These are phyloP conservation scores for Penicillium longicatenatum DNA, from an alignment of 495 filamentous ascomycete species.

Conservation along the genomic window DNA sequence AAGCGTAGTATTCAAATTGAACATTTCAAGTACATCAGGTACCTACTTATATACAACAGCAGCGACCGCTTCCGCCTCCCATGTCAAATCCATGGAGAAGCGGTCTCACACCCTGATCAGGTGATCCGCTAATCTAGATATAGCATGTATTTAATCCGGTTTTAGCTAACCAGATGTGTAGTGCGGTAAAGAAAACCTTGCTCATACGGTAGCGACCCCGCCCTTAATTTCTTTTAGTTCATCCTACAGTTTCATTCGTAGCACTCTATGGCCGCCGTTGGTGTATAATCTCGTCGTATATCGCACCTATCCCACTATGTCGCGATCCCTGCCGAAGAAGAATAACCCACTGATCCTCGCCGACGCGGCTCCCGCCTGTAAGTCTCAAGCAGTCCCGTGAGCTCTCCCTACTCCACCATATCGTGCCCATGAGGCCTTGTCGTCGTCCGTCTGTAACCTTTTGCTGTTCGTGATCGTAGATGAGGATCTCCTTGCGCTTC, in stretches of 20 bases:
- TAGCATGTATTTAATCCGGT: too few relatives aligned
- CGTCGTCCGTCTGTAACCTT: slow-evolving; percentile 28
- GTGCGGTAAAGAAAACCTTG: too few relatives aligned
- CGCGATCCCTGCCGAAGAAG: slow-evolving; percentile 65
- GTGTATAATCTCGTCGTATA: neutral
- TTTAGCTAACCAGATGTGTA: too few relatives aligned
- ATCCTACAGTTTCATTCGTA: too few relatives aligned
- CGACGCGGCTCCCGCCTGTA: slow-evolving; percentile 67
- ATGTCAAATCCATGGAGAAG: too few relatives aligned
- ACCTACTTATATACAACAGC: too few relatives aligned
- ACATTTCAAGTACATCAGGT: too few relatives aligned
- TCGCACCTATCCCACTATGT: slow-evolving; percentile 49
- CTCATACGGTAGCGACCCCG: neutral
- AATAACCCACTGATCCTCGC: slow-evolving; percentile 78
- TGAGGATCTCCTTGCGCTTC: slow-evolving; percentile 76
- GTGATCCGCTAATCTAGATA: too few relatives aligned
- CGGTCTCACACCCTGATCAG: too few relatives aligned
- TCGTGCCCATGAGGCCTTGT: slow-evolving; percentile 1
- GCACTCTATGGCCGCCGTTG: too few relatives aligned
- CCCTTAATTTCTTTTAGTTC: neutral
- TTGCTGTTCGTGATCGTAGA: slow-evolving; percentile 49
- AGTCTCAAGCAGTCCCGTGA: slow-evolving; percentile 33
- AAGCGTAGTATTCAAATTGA: too few relatives aligned
- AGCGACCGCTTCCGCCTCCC: too few relatives aligned
- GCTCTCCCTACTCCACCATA: slow-evolving; percentile 7